Conservation (phyloP, 2,329 filamentous ascomycete genomes). For the Macrophomina pseudophaseolina region DNA sequence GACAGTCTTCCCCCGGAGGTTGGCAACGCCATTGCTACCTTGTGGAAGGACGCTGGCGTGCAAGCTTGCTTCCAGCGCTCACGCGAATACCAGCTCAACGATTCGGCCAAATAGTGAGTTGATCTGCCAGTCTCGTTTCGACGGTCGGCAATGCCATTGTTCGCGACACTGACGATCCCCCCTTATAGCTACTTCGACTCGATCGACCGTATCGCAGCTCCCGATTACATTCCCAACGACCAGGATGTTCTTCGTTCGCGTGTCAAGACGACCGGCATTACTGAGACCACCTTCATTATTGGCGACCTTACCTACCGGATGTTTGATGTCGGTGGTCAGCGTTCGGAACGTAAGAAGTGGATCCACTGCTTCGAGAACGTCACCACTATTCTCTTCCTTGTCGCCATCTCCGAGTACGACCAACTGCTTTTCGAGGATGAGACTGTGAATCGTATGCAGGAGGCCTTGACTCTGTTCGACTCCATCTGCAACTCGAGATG, state of each 20-base stretch:
- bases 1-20: slow-evolving; percentile 94
- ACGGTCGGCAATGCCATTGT: not conserved
- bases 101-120: slow-evolving; percentile 92
- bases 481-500: slow-evolving; percentile 74
- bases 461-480: slow-evolving; percentile 73
- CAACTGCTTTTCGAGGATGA: slow-evolving; percentile 95
- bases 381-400: slow-evolving; percentile 93
- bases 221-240: slow-evolving; percentile 93
- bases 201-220: slow-evolving; percentile 85
- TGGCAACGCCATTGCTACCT: slow-evolving; percentile 85
- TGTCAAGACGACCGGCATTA: slow-evolving; percentile 98
- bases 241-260: slow-evolving; percentile 93
- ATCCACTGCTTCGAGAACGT: slow-evolving; percentile 99
- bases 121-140: slow-evolving; percentile 1
- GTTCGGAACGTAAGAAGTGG: slow-evolving; percentile 98
- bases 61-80: slow-evolving; percentile 96
- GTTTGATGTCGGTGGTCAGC: slow-evolving; percentile 96
- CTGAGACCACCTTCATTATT: slow-evolving; percentile 94
- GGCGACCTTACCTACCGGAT: slow-evolving; percentile 94
- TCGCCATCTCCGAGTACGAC: slow-evolving; percentile 97
- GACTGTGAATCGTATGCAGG: slow-evolving; percentile 79
- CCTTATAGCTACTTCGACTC: slow-evolving; percentile 86
- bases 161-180: not conserved
- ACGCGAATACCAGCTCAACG: slow-evolving; percentile 94
- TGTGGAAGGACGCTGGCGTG: slow-evolving; percentile 92